A percentile compares a stretch with the other conserved stretches of the same genome.
These are phyloP conservation scores for Ophiostoma quercus DNA, from an alignment of 2,329 filamentous ascomycete genomes.

Conservation along the genomic window DNA sequence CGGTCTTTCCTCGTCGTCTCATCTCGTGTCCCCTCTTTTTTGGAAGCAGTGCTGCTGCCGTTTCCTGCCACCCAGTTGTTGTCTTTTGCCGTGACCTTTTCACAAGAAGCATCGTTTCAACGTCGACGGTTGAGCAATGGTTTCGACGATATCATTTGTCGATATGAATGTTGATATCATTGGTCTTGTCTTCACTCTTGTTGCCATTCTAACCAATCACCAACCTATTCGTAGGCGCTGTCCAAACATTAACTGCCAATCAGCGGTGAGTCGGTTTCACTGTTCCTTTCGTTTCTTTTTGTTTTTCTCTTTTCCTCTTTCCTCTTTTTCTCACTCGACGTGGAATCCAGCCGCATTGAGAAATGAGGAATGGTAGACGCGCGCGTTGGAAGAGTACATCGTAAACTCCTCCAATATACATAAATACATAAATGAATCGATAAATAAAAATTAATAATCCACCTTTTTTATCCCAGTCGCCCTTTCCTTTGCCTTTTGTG, in stretches of 20 bases:
- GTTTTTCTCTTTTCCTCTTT: not conserved
- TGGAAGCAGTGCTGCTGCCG: not conserved
- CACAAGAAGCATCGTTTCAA: constrained; percentile 1
- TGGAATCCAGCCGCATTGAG: not conserved
- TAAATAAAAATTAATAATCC: not conserved
- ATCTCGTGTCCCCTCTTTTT: not conserved
- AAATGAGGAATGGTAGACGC: constrained; percentile 10
- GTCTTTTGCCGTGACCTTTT: not conserved
- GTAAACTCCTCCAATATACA: no score
- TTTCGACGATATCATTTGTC: not conserved
- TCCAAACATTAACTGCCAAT: not conserved
- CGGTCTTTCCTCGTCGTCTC: constrained; percentile 12
- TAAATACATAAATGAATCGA: not conserved
- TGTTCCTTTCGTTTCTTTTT: no score
- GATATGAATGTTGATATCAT: not conserved
- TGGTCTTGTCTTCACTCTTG: not conserved
- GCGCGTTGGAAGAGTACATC: not conserved
- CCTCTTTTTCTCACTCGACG: not conserved
- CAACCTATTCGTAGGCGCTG: not conserved
- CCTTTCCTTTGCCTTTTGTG: constrained; percentile 2
- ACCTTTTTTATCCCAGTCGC: not conserved
- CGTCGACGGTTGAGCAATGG: not conserved
- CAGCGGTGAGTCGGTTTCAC: constrained; percentile 11
- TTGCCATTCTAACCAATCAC: not conserved
- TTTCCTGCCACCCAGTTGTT: not conserved